Evolutionary conservation across 495 filamentous ascomycete genomes (phyloP).

Genomic region (Aspergillus hancockii): DNA sequence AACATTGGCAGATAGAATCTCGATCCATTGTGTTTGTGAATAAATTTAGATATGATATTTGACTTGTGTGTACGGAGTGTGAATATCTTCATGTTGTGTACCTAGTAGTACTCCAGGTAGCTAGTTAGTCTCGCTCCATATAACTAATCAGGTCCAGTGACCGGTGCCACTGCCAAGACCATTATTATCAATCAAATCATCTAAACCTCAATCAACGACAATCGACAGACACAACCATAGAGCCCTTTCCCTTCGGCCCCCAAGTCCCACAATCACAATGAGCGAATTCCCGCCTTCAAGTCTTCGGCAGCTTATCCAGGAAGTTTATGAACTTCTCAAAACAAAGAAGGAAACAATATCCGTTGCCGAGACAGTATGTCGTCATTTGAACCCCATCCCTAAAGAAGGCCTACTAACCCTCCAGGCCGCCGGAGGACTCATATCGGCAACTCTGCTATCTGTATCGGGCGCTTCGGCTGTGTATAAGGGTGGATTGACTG

Average conservation of each 20-base stretch:
- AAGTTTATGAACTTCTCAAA: conserved; percentile 54
- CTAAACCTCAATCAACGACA: neutral
- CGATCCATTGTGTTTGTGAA: too few species aligned
- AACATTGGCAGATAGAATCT: too few species aligned
- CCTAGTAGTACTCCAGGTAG: too few species aligned
- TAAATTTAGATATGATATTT: too few species aligned
- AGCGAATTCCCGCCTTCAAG: conserved; percentile 47
- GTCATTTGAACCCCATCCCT: conserved; percentile 7
- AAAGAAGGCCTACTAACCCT: neutral
- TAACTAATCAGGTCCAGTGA: too few species aligned
- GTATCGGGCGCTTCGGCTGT: conserved; percentile 55
- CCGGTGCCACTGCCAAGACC: too few species aligned
- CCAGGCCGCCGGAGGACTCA: conserved; percentile 62
- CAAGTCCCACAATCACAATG: conserved; percentile 11
- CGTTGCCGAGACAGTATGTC: conserved; percentile 59
- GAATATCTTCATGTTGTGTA: too few species aligned
- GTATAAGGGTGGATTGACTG: conserved; percentile 61
- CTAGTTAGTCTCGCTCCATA: too few species aligned
- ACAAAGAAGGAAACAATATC: conserved; percentile 54
- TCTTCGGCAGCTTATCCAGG: conserved; percentile 48
- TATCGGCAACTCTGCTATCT: conserved; percentile 56
- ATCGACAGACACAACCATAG: neutral
- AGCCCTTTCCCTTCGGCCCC: neutral
- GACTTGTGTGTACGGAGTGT: too few species aligned
- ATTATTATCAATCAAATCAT: neutral